Percentiles rank a stretch among this genome's conserved stretches.
Evolutionary conservation across 2,329 filamentous ascomycete genomes (phyloP).

Genomic region (Scedosporium minutisporum): DNA sequence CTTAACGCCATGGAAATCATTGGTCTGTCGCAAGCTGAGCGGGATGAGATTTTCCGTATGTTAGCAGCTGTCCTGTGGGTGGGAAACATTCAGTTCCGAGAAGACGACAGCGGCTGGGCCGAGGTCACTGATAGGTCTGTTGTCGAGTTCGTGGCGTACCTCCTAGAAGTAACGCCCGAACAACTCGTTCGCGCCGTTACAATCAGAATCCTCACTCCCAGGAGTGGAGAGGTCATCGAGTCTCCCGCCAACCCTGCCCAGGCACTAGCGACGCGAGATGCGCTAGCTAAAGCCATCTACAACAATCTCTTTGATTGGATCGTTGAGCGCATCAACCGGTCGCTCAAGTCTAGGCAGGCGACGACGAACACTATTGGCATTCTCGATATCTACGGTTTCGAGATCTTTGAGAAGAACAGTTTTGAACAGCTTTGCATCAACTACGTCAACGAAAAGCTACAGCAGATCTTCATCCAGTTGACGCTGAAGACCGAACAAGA

Average conservation of each 20-base stretch:
- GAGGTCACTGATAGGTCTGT: constrained; percentile 81
- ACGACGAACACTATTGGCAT: constrained; percentile 86
- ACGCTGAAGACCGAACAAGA: constrained; percentile 96
- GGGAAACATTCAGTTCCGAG: constrained; percentile 83
- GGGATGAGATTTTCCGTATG: constrained; percentile 96
- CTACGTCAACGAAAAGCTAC: constrained; percentile 98
- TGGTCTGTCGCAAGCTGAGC: constrained; percentile 76
- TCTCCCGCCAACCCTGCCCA: constrained; percentile 80
- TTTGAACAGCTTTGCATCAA: constrained; percentile 99
- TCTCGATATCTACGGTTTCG: constrained; percentile 97
- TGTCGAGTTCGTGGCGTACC: constrained; percentile 87
- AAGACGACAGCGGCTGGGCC: constrained; percentile 84
- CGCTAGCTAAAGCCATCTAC: constrained; percentile 90
- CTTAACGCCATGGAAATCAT: constrained; percentile 92
- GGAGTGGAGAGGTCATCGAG: constrained; percentile 57
- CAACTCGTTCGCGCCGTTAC: constrained; percentile 82
- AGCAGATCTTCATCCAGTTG: constrained; percentile 98
- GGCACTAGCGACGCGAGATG: constrained; percentile 78
- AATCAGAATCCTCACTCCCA: constrained; percentile 68
- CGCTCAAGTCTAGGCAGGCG: constrained; percentile 66
- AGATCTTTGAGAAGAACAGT: constrained; percentile 98
- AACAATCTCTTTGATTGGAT: constrained; percentile 99
- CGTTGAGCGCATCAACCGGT: constrained; percentile 81
- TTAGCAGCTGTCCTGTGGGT: constrained; percentile 86
- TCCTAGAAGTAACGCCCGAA: constrained; percentile 76